phyloP scores from a whole-genome alignment of 164 flowering plant species.

The Nymphaea colorata region DNA sequence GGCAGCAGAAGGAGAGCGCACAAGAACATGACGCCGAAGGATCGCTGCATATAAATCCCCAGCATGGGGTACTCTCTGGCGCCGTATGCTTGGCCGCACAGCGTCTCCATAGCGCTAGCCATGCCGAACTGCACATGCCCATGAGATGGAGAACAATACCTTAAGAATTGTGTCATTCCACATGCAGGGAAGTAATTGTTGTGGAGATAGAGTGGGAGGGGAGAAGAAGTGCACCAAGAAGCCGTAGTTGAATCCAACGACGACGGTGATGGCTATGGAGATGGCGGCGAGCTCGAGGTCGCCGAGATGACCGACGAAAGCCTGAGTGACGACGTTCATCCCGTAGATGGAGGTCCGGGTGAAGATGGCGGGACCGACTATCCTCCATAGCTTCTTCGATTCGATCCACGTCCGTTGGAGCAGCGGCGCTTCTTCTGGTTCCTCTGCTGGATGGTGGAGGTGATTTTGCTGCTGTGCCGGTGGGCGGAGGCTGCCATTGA shows the following conservation, averaged over 20 bases:
- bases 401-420: conserved; percentile 21
- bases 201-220: too few relatives aligned
- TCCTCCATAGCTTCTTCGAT: conserved; percentile 47
- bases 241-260: conserved; percentile 45
- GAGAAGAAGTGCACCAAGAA: conserved; percentile 31
- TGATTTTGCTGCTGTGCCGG: too few relatives aligned
- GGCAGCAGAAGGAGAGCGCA: conserved; percentile 28
- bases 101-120: conserved; percentile 48
- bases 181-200: too few relatives aligned
- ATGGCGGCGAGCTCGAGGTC: conserved; percentile 51
- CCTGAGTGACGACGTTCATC: conserved; percentile 40
- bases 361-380: conserved; percentile 51
- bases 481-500: too few relatives aligned
- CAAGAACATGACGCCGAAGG: conserved; percentile 29
- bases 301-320: conserved; percentile 59
- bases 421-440: too few relatives aligned
- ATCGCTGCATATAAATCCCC: conserved; percentile 42
- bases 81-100: conserved; percentile 51
- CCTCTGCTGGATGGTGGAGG: too few relatives aligned
- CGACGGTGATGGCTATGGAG: conserved; percentile 38
- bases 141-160: too few relatives aligned
- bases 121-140: conserved; percentile 28
- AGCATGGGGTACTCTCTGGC: conserved; percentile 36
- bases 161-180: too few relatives aligned
- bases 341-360: conserved; percentile 36